These are phyloP conservation scores for Austroboletus olivaceoglutinosus DNA, from an alignment of 1,284 basidiomycete genomes.

Conservation along the genomic window DNA sequence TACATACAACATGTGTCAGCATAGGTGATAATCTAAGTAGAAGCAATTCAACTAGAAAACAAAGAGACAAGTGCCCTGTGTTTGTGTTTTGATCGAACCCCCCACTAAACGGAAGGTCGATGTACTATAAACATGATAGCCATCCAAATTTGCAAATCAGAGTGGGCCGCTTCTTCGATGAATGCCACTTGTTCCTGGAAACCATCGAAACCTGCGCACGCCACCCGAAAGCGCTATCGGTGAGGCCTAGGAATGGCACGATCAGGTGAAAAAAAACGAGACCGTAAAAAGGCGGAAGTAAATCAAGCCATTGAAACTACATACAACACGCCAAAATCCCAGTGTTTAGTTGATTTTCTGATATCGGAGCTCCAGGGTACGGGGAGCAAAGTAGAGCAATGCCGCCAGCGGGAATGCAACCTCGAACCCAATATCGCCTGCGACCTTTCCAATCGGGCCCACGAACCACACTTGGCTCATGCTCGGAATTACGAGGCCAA, in stretches of 20 bases:
- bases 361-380: constrained; percentile 44
- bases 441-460: constrained; percentile 65
- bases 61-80: background rate
- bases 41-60: background rate
- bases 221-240: no score
- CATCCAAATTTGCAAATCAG: background rate
- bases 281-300: constrained; percentile 2
- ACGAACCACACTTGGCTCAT: constrained; percentile 74
- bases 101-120: background rate
- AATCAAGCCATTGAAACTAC: constrained; percentile 7
- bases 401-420: constrained; percentile 56
- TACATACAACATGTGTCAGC: no score
- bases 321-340: constrained; percentile 3
- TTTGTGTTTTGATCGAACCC: constrained; percentile 6
- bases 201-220: constrained; percentile 17
- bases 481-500: constrained; percentile 60
- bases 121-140: no score
- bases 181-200: constrained; percentile 17
- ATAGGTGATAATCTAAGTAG: no score
- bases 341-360: constrained; percentile 23
- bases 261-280: background rate
- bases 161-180: constrained; percentile 6
- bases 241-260: background rate
- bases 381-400: constrained; percentile 59
- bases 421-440: constrained; percentile 80